A percentile compares a stretch with the other conserved stretches of the same genome.
phyloP scores from a whole-genome alignment of 2,329 filamentous ascomycete species.

The Rhynchosporium secalis region DNA sequence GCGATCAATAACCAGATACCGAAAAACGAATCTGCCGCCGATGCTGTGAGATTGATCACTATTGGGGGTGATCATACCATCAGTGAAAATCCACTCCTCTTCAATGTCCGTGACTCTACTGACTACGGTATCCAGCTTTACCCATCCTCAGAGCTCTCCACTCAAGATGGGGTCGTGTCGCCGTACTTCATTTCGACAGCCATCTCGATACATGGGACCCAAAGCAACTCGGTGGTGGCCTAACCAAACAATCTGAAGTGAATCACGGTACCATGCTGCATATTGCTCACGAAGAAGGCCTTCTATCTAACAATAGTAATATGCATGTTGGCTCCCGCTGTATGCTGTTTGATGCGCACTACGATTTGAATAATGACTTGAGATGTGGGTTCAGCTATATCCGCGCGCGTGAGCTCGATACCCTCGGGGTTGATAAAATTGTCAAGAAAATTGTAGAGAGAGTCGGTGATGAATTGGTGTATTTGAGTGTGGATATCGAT shows the following conservation, averaged over 20 bases:
- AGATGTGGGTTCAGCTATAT: slow-evolving; percentile 37
- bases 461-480: slow-evolving; percentile 36
- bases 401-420: slow-evolving; percentile 35
- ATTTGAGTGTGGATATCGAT: slow-evolving; percentile 40
- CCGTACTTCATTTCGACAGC: slow-evolving; percentile 38
- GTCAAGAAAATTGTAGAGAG: slow-evolving; percentile 35
- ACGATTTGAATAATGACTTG: slow-evolving; percentile 37
- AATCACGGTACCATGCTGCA: slow-evolving; percentile 41
- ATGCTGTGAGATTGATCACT: slow-evolving; percentile 34
- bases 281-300: slow-evolving; percentile 39
- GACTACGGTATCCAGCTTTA: slow-evolving; percentile 28
- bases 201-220: slow-evolving; percentile 40
- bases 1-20: slow-evolving; percentile 29
- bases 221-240: slow-evolving; percentile 34
- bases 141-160: slow-evolving; percentile 37
- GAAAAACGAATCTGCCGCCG: slow-evolving; percentile 33
- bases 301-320: slow-evolving; percentile 37
- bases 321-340: slow-evolving; percentile 39
- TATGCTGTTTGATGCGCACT: slow-evolving; percentile 32
- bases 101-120: background rate
- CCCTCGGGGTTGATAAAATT: slow-evolving; percentile 33
- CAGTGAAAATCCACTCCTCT: slow-evolving; percentile 25
- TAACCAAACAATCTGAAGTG: slow-evolving; percentile 36
- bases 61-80: slow-evolving; percentile 40
- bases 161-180: slow-evolving; percentile 36